Evolutionary conservation across 768 basidiomycete species (phyloP).

Genomic region (Porpolomopsis calyptriformis): DNA sequence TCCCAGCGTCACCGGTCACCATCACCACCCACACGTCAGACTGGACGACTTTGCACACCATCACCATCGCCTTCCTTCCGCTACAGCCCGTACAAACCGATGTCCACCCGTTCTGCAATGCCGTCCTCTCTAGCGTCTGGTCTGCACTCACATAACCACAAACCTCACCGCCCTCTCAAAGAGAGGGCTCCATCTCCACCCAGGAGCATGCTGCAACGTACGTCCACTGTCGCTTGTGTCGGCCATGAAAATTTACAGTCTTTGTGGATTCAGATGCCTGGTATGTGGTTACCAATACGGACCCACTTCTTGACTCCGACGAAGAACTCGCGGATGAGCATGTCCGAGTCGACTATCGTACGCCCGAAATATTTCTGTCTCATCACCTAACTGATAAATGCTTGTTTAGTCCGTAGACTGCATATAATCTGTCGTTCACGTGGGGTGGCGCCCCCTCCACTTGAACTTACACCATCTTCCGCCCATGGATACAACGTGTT

Average conservation of each 20-base stretch:
- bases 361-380: constrained; percentile 14
- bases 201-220: constrained; percentile 59
- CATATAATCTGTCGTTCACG: constrained; percentile 49
- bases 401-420: constrained; percentile 43
- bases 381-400: constrained; percentile 7
- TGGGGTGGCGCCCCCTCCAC: constrained; percentile 48
- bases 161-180: constrained; percentile 5
- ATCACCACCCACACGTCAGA: neutral
- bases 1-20: constrained; percentile 6
- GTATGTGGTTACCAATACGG: constrained; percentile 53
- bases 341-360: constrained; percentile 56
- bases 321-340: constrained; percentile 59
- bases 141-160: constrained; percentile 7
- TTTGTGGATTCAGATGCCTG: constrained; percentile 47
- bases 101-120: neutral
- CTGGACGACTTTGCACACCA: neutral
- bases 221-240: constrained; percentile 15
- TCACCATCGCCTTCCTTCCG: constrained; percentile 6
- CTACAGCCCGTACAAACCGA: constrained; percentile 14
- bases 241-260: constrained; percentile 1
- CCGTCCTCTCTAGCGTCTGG: neutral
- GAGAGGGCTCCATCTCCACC: neutral
- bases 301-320: constrained; percentile 69
- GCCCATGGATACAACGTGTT: constrained; percentile 1
- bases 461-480: constrained; percentile 23